These are phyloP conservation scores for Heracleum sosnowskyi DNA, from an alignment of 129 eudicot genomes.

Conservation along the genomic window DNA sequence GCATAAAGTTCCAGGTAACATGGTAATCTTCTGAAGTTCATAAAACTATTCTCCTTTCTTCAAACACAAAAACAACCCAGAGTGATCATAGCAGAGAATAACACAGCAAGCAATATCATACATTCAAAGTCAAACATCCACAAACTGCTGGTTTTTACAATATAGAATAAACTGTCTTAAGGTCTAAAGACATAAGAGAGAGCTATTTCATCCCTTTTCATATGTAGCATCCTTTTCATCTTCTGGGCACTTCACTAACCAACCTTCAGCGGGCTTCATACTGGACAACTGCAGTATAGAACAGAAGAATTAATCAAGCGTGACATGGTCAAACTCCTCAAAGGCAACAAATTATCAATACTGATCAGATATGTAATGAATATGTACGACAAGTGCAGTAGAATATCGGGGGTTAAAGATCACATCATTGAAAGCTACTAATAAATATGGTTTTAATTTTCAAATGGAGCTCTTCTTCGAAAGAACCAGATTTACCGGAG, in stretches of 20 bases:
- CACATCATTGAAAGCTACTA: too few species aligned
- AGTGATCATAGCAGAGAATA: not conserved
- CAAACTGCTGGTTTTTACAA: not conserved
- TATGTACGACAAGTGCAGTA: not conserved
- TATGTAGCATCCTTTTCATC: not conserved
- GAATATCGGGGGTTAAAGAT: not conserved
- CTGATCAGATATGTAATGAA: not conserved
- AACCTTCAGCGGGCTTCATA: conserved; percentile 73
- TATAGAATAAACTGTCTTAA: not conserved
- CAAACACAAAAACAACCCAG: not conserved
- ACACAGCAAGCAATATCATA: not conserved
- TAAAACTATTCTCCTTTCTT: not conserved
- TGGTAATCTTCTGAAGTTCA: not conserved
- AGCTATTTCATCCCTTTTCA: not conserved
- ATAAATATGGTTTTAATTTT: not conserved
- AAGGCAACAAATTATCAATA: not conserved
- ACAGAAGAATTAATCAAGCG: not conserved
- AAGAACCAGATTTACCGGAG: not conserved
- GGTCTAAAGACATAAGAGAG: not conserved
- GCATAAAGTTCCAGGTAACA: too few species aligned
- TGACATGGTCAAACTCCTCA: not conserved
- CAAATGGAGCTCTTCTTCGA: not conserved
- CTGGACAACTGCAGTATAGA: conserved; percentile 69
- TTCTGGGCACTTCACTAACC: not conserved
- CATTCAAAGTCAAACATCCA: not conserved